Conservation (phyloP, 441 rosid species). For the Croton setiger region DNA sequence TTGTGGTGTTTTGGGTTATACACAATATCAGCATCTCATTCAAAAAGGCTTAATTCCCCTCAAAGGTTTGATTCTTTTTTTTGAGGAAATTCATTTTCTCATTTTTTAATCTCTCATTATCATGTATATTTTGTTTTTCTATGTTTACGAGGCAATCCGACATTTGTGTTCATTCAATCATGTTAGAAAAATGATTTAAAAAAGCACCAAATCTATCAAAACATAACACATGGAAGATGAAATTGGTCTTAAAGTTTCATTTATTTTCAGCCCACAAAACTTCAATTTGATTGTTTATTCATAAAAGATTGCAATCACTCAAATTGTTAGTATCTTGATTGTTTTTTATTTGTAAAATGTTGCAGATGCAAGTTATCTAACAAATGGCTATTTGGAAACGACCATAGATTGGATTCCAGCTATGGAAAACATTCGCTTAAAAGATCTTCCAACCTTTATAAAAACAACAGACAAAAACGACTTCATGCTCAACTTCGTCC, state of each 20-base stretch:
- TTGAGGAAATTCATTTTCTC: no score
- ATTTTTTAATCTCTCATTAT: no score
- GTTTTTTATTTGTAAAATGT: not conserved
- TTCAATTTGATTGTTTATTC: no score
- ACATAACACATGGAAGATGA: no score
- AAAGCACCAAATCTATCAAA: no score
- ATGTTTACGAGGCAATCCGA: no score
- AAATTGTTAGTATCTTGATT: not conserved
- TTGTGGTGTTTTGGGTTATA: constrained; percentile 8
- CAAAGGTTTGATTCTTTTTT: constrained; percentile 9
- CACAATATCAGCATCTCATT: not conserved
- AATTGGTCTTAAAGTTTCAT: not conserved
- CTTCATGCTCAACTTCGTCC: constrained; percentile 8
- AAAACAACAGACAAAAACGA: constrained; percentile 20
- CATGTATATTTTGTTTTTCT: no score
- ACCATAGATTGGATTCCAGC: constrained; percentile 24
- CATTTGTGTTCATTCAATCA: no score
- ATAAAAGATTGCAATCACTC: no score
- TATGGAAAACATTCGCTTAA: constrained; percentile 18
- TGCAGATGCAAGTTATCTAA: constrained; percentile 16
- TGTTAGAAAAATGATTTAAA: no score
- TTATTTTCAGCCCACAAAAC: no score
- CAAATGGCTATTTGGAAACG: constrained; percentile 24
- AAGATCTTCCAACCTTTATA: constrained; percentile 12
- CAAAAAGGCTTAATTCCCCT: constrained; percentile 9